A percentile compares a stretch with the other conserved stretches of the same genome.
Evolutionary conservation across 2,329 filamentous ascomycete species (phyloP).

Genomic region (Paraconiothyrium brasiliense): DNA sequence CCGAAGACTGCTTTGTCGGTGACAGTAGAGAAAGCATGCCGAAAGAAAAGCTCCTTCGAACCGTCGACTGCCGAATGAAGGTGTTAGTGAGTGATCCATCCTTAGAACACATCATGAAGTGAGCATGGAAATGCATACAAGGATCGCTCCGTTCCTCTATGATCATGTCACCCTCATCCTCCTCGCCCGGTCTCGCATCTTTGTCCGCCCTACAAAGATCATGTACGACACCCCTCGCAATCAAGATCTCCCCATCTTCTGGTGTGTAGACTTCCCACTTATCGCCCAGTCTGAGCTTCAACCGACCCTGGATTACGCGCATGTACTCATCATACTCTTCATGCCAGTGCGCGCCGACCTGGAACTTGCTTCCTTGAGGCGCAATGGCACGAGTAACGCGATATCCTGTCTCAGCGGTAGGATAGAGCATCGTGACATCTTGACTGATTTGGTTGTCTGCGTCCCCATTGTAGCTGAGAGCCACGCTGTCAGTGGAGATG

Average conservation of each 20-base stretch:
- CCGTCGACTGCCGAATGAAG: slow-evolving; percentile 17
- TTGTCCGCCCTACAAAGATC: slow-evolving; percentile 19
- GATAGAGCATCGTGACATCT: slow-evolving; percentile 18
- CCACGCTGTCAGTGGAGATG: not conserved
- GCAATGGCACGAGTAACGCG: slow-evolving; percentile 14
- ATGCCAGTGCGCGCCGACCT: slow-evolving; percentile 23
- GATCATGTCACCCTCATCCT: slow-evolving; percentile 17
- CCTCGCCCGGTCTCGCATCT: slow-evolving; percentile 8
- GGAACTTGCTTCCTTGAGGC: slow-evolving; percentile 20
- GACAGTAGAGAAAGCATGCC: slow-evolving; percentile 16
- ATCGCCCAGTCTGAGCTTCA: slow-evolving; percentile 18
- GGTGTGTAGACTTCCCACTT: slow-evolving; percentile 12
- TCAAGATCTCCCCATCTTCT: slow-evolving; percentile 21
- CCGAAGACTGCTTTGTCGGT: slow-evolving; percentile 18
- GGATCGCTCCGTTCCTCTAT: slow-evolving; percentile 22
- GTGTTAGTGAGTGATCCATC: not conserved
- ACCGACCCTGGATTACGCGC: slow-evolving; percentile 18
- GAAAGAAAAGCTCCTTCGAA: slow-evolving; percentile 24
- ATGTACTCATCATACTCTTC: slow-evolving; percentile 24
- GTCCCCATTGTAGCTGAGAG: slow-evolving; percentile 11
- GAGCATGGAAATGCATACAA: slow-evolving; percentile 5
- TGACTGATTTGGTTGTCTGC: slow-evolving; percentile 3
- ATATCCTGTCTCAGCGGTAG: slow-evolving; percentile 11
- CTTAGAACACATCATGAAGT: not conserved
- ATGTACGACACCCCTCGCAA: slow-evolving; percentile 17